Percentiles rank a stretch among this genome's conserved stretches.
These are phyloP conservation scores for Delitschia confertaspora DNA, from an alignment of 495 filamentous ascomycete species.

Conservation along the genomic window DNA sequence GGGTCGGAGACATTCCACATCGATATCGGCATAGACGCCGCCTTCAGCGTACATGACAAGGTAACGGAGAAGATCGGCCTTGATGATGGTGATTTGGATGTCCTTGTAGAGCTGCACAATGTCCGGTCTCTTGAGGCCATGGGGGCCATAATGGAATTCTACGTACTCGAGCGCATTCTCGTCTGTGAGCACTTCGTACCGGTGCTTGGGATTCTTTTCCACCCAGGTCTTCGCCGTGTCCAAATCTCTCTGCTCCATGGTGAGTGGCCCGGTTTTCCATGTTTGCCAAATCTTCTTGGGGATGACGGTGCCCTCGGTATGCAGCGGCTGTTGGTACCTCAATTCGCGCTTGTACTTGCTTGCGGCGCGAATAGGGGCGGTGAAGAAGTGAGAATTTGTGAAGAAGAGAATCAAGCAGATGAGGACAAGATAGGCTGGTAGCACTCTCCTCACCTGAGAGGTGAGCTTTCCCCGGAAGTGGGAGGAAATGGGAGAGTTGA, in stretches of 20 bases:
- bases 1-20: slow-evolving; percentile 41
- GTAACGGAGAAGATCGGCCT: slow-evolving; percentile 46
- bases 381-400: slow-evolving; percentile 17
- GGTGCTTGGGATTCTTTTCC: slow-evolving; percentile 46
- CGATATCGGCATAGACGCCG: slow-evolving; percentile 45
- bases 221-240: slow-evolving; percentile 48
- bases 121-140: slow-evolving; percentile 50
- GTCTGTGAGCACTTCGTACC: slow-evolving; percentile 60
- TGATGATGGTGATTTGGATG: slow-evolving; percentile 51
- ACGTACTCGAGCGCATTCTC: slow-evolving; percentile 51
- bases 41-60: slow-evolving; percentile 47
- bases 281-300: slow-evolving; percentile 58
- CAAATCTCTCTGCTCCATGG: slow-evolving; percentile 49
- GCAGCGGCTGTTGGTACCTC: slow-evolving; percentile 14
- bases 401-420: slow-evolving; percentile 16
- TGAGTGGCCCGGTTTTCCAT: slow-evolving; percentile 54
- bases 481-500: slow-evolving; percentile 17
- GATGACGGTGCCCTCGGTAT: slow-evolving; percentile 26
- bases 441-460: slow-evolving; percentile 16
- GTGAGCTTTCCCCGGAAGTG: slow-evolving; percentile 15
- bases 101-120: slow-evolving; percentile 50
- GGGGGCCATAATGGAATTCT: slow-evolving; percentile 48
- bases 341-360: slow-evolving; percentile 21
- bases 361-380: slow-evolving; percentile 15
- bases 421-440: slow-evolving; percentile 17